Evolutionary conservation across 768 basidiomycete genomes (phyloP), one percentile per base, ranked within the genome.

Genomic region (Serendipita sp.): DNA sequence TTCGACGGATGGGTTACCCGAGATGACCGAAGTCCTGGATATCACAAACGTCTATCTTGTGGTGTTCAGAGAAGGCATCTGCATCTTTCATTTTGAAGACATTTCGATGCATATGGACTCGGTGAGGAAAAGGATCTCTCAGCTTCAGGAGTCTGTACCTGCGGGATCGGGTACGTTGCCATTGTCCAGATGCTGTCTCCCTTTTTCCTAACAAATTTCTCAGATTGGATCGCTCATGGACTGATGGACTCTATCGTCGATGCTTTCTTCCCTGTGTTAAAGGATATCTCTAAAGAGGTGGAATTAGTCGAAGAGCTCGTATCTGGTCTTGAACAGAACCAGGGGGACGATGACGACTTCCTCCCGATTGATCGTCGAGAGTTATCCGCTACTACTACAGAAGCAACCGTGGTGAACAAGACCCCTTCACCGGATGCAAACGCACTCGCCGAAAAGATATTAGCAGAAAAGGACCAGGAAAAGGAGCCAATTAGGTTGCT

Each of bases 191-290:
- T 54, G 34, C 53, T 11, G 45, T 41, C 38, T 13, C 13, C 38
- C 38, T 41, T 41, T 32, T 63, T 32, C 34, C 66, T n/a, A 24
- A 24, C 24, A 24, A 24, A 24, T 24, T 2, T 24, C 18, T 3
- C 69, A 92, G 93, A 93, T 71, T 95, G 92, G 91, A 89, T 97
- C 68, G 92, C 91, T 0, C 92, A 97, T 73, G 88, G 86, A 24
- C 80, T 96, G 64, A 76, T 97, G 68, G 94, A 96, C 70, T 94
- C 92, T 1, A 85, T 97, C 63, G 92, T 97, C 24, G 93, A 97
- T 71, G 86, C 89, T 0, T 94, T 94, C 75, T 92, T 92, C 72
- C 91, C 91, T 1, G 79, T 92, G 66, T 76, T 93, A 66, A 81
- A 85, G 68, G 83, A 85, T 66, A 86, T 96, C 44, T 90, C 90